Conservation (phyloP, 2,329 filamentous ascomycete species). For the Fusarium sp. region DNA sequence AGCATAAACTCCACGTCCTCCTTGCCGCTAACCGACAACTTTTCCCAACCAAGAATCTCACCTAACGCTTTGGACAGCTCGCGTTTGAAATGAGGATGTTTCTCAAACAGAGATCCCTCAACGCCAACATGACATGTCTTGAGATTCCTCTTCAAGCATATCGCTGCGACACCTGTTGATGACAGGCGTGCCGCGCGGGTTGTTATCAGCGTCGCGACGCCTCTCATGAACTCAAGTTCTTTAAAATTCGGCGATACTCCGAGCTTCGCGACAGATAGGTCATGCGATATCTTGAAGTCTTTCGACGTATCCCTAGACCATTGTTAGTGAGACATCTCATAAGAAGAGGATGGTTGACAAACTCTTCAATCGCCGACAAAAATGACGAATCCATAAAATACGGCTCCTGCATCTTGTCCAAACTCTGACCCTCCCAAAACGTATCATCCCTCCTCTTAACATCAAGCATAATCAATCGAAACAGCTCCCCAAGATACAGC, state of each 20-base stretch:
- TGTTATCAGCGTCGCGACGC: slow-evolving; percentile 90
- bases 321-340: accelerated
- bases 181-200: slow-evolving; percentile 95
- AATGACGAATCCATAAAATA: slow-evolving; percentile 94
- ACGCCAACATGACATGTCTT: slow-evolving; percentile 90
- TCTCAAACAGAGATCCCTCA: slow-evolving; percentile 97
- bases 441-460: slow-evolving; percentile 69
- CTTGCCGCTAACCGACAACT: accelerated
- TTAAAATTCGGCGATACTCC: slow-evolving; percentile 72
- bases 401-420: slow-evolving; percentile 76
- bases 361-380: slow-evolving; percentile 90
- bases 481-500: slow-evolving; percentile 92
- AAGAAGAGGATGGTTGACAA: slow-evolving; percentile 39
- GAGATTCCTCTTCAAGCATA: slow-evolving; percentile 94
- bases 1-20: background rate
- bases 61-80: slow-evolving; percentile 88
- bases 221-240: slow-evolving; percentile 88
- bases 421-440: background rate
- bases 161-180: slow-evolving; percentile 92
- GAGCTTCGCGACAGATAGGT: slow-evolving; percentile 80
- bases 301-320: slow-evolving; percentile 82
- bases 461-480: slow-evolving; percentile 85
- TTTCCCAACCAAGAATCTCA: slow-evolving; percentile 66
- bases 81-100: slow-evolving; percentile 97
- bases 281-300: slow-evolving; percentile 87